phyloP scores from a whole-genome alignment of 1,139 yeast species.

The Hyphopichia khmerensis region DNA sequence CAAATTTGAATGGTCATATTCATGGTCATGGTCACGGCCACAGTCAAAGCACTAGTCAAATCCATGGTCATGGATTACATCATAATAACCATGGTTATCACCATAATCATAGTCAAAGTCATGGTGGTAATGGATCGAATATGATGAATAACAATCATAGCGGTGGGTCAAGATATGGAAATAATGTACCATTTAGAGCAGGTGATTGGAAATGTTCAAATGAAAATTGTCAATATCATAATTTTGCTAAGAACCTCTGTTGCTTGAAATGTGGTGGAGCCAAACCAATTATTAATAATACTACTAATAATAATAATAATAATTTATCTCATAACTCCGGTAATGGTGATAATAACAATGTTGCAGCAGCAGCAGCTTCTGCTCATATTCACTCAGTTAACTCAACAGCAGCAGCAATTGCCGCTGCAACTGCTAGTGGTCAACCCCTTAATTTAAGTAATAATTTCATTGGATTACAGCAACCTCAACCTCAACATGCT shows the following conservation, averaged over 20 bases:
- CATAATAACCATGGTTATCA: slow-evolving; percentile 4
- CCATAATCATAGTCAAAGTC: slow-evolving; percentile 4
- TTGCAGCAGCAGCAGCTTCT: background rate
- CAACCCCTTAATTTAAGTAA: slow-evolving; percentile 41
- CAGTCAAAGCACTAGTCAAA: slow-evolving; percentile 4
- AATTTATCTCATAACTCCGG: slow-evolving; percentile 5
- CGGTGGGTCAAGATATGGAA: slow-evolving; percentile 14
- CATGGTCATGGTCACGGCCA: slow-evolving; percentile 4
- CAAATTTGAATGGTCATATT: slow-evolving; percentile 3
- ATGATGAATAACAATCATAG: slow-evolving; percentile 15
- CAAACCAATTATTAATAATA: slow-evolving; percentile 49
- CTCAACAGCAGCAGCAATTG: slow-evolving; percentile 51
- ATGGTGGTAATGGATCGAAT: slow-evolving; percentile 5
- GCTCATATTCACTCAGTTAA: slow-evolving; percentile 34
- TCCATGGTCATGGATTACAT: slow-evolving; percentile 11
- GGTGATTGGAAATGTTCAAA: slow-evolving; percentile 94
- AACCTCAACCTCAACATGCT: slow-evolving; percentile 27
- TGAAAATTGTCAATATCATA: slow-evolving; percentile 82
- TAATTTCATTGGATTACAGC: slow-evolving; percentile 27
- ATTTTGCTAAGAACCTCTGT: slow-evolving; percentile 86
- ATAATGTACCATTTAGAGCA: slow-evolving; percentile 84
- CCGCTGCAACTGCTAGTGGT: slow-evolving; percentile 55
- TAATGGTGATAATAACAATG: background rate
- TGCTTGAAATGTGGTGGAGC: slow-evolving; percentile 88
- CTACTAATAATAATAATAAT: slow-evolving; percentile 13